Conservation (phyloP, 2,329 filamentous ascomycete genomes). For the Camillea tinctor region DNA sequence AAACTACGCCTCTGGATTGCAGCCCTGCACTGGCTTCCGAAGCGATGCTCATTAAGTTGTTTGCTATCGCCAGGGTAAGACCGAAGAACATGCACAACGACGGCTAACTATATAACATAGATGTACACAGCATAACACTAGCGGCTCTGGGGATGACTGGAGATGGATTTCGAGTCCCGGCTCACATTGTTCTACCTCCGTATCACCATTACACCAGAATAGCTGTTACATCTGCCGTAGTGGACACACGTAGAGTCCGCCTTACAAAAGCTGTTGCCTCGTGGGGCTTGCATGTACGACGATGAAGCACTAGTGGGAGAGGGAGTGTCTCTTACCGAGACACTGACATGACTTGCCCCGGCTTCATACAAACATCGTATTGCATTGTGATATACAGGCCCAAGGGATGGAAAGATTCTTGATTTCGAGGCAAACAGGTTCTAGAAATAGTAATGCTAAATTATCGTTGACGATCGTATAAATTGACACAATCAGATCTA, state of each 20-base stretch:
- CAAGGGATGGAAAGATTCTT: neutral
- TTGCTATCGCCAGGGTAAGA: neutral
- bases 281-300: neutral
- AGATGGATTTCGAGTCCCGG: neutral
- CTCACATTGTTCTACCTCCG: neutral
- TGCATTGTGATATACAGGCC: neutral
- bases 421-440: neutral
- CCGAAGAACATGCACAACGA: too few species aligned
- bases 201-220: neutral
- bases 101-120: too few species aligned
- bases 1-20: neutral
- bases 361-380: neutral
- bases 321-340: neutral
- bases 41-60: neutral
- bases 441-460: neutral
- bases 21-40: neutral
- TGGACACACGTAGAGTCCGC: neutral
- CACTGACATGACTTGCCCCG: neutral
- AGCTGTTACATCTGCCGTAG: neutral
- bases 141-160: too few species aligned
- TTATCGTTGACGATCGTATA: neutral
- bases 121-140: neutral
- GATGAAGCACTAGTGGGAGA: neutral
- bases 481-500: neutral
- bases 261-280: neutral